Evolutionary conservation across 1,139 yeast genomes (phyloP), one percentile per base, ranked within the genome.

Genomic region (Blastobotrys raffinosifermentans): DNA sequence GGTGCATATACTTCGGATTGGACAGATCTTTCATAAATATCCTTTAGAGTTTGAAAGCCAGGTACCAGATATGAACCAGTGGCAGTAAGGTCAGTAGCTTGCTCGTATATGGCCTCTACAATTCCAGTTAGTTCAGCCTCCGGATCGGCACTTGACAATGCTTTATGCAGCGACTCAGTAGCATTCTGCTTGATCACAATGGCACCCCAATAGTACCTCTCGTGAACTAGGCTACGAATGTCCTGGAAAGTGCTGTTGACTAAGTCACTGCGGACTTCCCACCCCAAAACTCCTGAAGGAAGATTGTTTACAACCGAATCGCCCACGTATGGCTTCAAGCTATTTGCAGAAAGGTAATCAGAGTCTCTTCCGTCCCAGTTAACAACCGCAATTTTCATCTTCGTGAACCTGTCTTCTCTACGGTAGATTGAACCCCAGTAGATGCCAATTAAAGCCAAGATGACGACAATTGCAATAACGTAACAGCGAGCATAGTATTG

Each of bases 391-490:
- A 71, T 59, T 17, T 65, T 58, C 44, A 77, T 53, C 45, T 73
- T 67, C 9, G 50, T 50, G 25, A 58, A 55, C 18, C 79, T 54
- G 4, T 47, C 41, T 2, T 45, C 45, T 35, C 83, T 58, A 19
- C 63, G 45, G 50, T 64, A 77, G 50, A 70, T 59, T 1, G 80
- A 62, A 1, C 81, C 85, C 82, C 84, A 77, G 51, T 73, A 78
- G 13, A 78, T 57, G 2, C 79, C 67, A 42, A 77, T 63, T 7
- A 71, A 58, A 6, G 39, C 47, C 26, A 53, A 36, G 17, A 51
- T 30, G 3, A 40, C 44, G 4, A 34, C 31, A n/a, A n/a, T n/a
- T n/a, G n/a, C n/a, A n/a, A n/a, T n/a, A n/a, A n/a, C n/a, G n/a
- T n/a, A n/a, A n/a, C n/a, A n/a, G n/a, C n/a, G n/a, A n/a, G n/a